Conservation (phyloP, 169 alveolate genomes). For the Miamiensis avidus region DNA sequence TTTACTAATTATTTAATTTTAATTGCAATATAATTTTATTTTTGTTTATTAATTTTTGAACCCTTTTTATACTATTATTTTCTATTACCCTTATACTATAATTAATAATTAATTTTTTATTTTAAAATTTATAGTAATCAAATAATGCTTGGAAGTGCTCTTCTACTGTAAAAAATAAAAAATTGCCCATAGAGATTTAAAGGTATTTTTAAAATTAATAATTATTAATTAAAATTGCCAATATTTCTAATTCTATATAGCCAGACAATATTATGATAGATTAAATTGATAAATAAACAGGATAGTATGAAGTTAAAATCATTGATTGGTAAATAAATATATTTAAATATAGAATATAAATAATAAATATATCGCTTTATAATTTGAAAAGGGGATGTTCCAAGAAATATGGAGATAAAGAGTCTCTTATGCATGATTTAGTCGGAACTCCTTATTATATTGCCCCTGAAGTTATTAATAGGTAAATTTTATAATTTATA, state of each 20-base stretch:
- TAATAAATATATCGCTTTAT: too few relatives aligned
- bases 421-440: neutral
- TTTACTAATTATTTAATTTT: too few relatives aligned
- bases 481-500: neutral
- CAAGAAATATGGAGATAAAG: neutral
- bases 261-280: neutral
- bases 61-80: too few relatives aligned
- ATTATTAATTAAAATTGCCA: too few relatives aligned
- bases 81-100: too few relatives aligned
- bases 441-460: conserved; percentile 4
- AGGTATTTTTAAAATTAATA: neutral
- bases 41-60: too few relatives aligned
- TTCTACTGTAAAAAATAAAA: too few relatives aligned
- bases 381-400: too few relatives aligned
- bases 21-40: too few relatives aligned
- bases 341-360: too few relatives aligned
- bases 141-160: neutral
- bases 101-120: too few relatives aligned
- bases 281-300: neutral
- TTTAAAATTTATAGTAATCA: neutral
- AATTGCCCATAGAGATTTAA: neutral
- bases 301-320: neutral
- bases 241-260: neutral
- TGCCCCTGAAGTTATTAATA: conserved; percentile 28
- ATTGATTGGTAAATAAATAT: too few relatives aligned